Percentiles rank a stretch among this genome's conserved stretches.
phyloP scores from a whole-genome alignment of 169 alveolate genomes.

The Eimeria praecox region DNA sequence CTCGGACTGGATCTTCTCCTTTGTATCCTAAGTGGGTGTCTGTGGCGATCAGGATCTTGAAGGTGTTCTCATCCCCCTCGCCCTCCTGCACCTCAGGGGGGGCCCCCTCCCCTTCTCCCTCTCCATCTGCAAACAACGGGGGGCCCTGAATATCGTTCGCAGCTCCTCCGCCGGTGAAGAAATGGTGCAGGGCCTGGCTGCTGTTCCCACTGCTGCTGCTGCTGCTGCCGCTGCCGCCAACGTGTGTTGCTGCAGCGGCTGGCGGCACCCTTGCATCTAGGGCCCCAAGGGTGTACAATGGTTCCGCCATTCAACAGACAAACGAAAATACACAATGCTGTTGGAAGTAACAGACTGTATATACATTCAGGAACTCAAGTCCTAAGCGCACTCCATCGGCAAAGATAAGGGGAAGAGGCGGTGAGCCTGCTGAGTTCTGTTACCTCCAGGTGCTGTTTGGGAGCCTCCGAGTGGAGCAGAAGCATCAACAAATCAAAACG shows the following conservation, averaged over 20 bases:
- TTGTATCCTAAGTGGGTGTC: slow-evolving; percentile 97
- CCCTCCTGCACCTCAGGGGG: not conserved
- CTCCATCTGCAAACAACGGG: slow-evolving; percentile 20
- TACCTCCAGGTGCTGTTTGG: too few relatives aligned
- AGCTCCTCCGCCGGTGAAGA: not conserved
- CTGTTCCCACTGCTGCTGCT: not conserved
- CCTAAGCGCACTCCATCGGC: too few relatives aligned
- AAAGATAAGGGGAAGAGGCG: too few relatives aligned
- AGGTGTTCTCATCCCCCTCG: slow-evolving; percentile 21
- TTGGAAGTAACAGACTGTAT: too few relatives aligned
- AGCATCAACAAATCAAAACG: too few relatives aligned
- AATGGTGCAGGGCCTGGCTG: not conserved
- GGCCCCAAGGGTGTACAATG: not conserved
- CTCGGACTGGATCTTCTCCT: slow-evolving; percentile 89
- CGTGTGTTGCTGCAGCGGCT: not conserved
- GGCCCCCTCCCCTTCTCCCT: slow-evolving; percentile 27
- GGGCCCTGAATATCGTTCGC: not conserved
- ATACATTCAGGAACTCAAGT: too few relatives aligned
- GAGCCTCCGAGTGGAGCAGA: too few relatives aligned
- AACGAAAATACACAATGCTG: too few relatives aligned
- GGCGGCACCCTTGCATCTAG: not conserved
- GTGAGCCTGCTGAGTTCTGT: too few relatives aligned
- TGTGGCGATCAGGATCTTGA: slow-evolving; percentile 92
- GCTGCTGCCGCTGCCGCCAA: not conserved
- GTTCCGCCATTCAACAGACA: slow-evolving; percentile 19